phyloP scores from a whole-genome alignment of 2,329 filamentous ascomycete genomes.

The Pyricularia pennisetigena region DNA sequence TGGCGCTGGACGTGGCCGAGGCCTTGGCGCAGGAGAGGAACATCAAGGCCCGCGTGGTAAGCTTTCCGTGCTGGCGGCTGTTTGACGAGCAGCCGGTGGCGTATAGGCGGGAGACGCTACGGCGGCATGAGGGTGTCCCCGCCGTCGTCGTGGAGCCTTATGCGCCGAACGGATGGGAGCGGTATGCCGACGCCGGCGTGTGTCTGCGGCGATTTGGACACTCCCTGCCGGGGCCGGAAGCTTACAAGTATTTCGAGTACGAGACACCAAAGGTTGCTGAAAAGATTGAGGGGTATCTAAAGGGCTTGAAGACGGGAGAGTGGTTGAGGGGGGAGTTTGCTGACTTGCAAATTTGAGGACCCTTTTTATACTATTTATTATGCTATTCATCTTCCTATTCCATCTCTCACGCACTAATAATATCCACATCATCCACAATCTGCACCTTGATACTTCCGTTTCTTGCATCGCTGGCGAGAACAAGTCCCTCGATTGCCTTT shows the following conservation, averaged over 20 bases:
- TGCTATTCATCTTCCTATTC: too few species aligned
- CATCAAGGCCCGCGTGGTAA: slow-evolving; percentile 22
- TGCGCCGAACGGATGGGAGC: slow-evolving; percentile 41
- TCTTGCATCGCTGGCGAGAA: slow-evolving; percentile 37
- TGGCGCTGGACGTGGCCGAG: slow-evolving; percentile 30
- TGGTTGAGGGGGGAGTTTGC: slow-evolving; percentile 20
- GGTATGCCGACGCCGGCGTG: slow-evolving; percentile 41
- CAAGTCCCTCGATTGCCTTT: slow-evolving; percentile 46
- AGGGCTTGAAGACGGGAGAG: slow-evolving; percentile 19
- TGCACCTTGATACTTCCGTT: slow-evolving; percentile 51
- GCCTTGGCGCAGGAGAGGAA: slow-evolving; percentile 21
- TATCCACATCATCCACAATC: slow-evolving; percentile 38
- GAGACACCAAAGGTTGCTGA: slow-evolving; percentile 26
- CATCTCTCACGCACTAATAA: neutral
- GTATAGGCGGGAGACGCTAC: slow-evolving; percentile 28
- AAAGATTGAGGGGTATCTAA: slow-evolving; percentile 11
- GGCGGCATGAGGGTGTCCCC: slow-evolving; percentile 22
- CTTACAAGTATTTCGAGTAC: slow-evolving; percentile 44
- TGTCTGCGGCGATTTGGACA: slow-evolving; percentile 40
- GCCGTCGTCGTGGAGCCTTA: slow-evolving; percentile 42
- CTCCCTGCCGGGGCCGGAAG: slow-evolving; percentile 35
- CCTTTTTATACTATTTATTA: too few species aligned
- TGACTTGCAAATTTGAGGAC: slow-evolving; percentile 9
- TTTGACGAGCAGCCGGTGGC: slow-evolving; percentile 22
- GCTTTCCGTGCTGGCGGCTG: slow-evolving; percentile 25